Conservation (phyloP, 176 grass and related monocot species). For the Zoysia pacifica region DNA sequence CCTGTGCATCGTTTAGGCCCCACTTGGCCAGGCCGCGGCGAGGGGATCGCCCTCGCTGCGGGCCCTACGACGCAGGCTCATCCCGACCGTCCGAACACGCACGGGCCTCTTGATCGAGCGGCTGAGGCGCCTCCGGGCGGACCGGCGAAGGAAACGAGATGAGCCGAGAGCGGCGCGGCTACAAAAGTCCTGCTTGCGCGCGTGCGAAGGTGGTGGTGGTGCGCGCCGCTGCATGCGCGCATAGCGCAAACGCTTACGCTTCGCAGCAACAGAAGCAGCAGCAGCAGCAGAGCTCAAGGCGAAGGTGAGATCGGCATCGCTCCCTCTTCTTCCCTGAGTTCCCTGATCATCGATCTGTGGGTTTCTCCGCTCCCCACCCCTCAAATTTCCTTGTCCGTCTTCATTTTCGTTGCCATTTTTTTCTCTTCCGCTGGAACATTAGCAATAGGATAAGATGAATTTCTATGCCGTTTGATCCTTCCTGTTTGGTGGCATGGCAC, state of each 20-base stretch:
- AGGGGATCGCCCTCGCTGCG: background rate
- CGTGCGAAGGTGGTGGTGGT: background rate
- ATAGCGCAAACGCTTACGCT: too few relatives aligned
- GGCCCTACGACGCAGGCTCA: background rate
- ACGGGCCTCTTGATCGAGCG: background rate
- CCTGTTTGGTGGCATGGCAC: background rate
- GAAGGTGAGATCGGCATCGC: constrained; percentile 1
- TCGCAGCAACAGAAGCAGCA: constrained; percentile 9
- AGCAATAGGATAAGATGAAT: background rate
- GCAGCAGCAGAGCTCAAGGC: constrained; percentile 12
- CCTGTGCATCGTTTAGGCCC: background rate
- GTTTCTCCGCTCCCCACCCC: background rate
- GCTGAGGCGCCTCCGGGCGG: background rate
- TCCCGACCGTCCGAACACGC: constrained; percentile 11
- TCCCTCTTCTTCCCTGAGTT: too few relatives aligned
- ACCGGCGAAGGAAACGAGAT: background rate
- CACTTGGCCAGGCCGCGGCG: background rate
- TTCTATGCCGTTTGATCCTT: background rate
- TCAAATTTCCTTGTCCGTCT: background rate
- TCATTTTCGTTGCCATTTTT: background rate
- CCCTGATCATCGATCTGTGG: too few relatives aligned
- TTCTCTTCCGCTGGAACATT: background rate
- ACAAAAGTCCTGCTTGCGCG: constrained; percentile 2
- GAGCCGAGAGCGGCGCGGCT: constrained; percentile 4
- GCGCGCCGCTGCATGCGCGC: background rate